phyloP scores from a whole-genome alignment of 345 rosid species.

The Kandelia obovata region DNA sequence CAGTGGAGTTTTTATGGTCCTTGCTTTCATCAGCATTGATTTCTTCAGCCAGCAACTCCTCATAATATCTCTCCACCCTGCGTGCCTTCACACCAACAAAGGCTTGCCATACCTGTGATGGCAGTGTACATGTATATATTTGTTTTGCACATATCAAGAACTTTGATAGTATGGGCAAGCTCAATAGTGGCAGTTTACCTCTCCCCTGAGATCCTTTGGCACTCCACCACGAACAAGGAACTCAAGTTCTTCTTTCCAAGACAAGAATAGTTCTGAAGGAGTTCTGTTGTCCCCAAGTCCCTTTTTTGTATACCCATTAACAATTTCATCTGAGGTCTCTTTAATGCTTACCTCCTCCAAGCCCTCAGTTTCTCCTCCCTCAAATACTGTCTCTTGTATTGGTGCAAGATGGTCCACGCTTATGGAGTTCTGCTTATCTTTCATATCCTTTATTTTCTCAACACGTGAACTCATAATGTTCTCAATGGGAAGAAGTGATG shows the following conservation, averaged over 20 bases:
- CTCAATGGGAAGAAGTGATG: conserved; percentile 59
- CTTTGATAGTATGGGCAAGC: conserved; percentile 14
- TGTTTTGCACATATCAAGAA: conserved; percentile 5
- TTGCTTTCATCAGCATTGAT: conserved; percentile 39
- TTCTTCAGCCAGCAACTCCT: conserved; percentile 65
- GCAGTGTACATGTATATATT: conserved; percentile 12
- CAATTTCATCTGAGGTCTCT: conserved; percentile 27
- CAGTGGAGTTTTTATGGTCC: conserved; percentile 37
- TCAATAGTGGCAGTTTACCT: conserved; percentile 45
- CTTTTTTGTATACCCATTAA: conserved; percentile 21
- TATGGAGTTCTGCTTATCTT: conserved; percentile 21
- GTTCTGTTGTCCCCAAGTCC: conserved; percentile 18
- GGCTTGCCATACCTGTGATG: conserved; percentile 89
- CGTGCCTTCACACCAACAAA: conserved; percentile 89
- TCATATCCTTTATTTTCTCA: conserved; percentile 38
- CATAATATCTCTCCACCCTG: conserved; percentile 69
- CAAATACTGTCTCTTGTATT: conserved; percentile 28
- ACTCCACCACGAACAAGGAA: conserved; percentile 91
- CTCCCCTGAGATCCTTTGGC: conserved; percentile 93
- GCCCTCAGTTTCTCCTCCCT: conserved; percentile 38
- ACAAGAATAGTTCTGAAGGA: conserved; percentile 43
- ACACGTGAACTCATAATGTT: conserved; percentile 67
- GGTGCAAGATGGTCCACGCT: conserved; percentile 38
- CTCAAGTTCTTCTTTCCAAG: conserved; percentile 82
- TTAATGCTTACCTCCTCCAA: conserved; percentile 32